phyloP scores from a whole-genome alignment of 1,284 basidiomycete species.

The Ceratobasidium theobromae region DNA sequence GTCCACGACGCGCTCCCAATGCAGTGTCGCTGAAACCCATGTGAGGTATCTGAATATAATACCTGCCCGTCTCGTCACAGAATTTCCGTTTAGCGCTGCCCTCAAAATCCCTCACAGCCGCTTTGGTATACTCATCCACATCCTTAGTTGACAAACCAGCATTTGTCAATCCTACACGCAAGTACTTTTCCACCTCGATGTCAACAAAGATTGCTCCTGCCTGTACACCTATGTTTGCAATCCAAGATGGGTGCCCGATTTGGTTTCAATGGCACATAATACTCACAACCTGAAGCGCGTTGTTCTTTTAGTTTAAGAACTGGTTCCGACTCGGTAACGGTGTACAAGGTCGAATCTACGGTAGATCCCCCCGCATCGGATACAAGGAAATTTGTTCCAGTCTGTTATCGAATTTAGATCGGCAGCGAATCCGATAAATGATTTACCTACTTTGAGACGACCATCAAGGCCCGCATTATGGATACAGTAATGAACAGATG shows the following conservation, averaged over 20 bases:
- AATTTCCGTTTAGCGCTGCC: constrained; percentile 2
- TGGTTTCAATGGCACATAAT: too few relatives aligned
- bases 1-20: constrained; percentile 3
- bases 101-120: constrained; percentile 26
- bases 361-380: constrained; percentile 38
- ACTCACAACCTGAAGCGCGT: constrained; percentile 32
- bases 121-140: constrained; percentile 1
- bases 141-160: not conserved
- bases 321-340: constrained; percentile 12
- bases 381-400: constrained; percentile 31
- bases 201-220: constrained; percentile 30
- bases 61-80: not conserved
- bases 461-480: not conserved
- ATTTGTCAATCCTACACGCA: not conserved
- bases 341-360: constrained; percentile 36
- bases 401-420: not conserved
- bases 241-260: not conserved
- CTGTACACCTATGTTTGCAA: constrained; percentile 22
- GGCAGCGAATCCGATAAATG: not conserved
- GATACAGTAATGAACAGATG: constrained; percentile 35
- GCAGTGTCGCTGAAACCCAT: not conserved
- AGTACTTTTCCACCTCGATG: not conserved
- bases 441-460: constrained; percentile 17
- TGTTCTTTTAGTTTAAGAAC: constrained; percentile 32
- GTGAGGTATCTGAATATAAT: not conserved